These are phyloP conservation scores for Ophiosphaerella narmari DNA, from an alignment of 2,329 filamentous ascomycete species.

Conservation along the genomic window DNA sequence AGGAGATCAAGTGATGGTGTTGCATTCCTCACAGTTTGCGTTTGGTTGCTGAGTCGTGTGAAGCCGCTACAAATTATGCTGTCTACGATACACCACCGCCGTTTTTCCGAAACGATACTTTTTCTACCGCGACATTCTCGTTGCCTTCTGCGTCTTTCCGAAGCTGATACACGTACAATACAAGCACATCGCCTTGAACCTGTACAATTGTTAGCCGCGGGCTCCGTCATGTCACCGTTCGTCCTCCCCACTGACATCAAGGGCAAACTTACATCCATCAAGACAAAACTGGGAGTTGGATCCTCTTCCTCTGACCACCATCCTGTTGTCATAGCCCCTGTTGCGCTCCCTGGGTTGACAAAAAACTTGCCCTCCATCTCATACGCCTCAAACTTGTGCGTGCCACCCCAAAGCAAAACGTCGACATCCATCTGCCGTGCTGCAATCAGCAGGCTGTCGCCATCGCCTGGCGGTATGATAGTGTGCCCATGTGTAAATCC, in stretches of 20 bases:
- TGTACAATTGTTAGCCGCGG: conserved; percentile 47
- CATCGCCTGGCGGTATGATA: conserved; percentile 71
- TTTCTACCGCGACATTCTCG: conserved; percentile 60
- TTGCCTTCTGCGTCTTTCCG: conserved; percentile 57
- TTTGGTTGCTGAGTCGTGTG: conserved; percentile 12
- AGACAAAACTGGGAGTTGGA: conserved; percentile 86
- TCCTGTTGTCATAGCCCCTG: conserved; percentile 66
- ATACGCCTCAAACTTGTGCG: conserved; percentile 72
- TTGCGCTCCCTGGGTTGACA: conserved; percentile 70
- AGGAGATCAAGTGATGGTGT: conserved; percentile 1
- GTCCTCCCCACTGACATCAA: background rate
- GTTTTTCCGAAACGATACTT: conserved; percentile 61
- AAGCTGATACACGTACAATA: conserved; percentile 84
- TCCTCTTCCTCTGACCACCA: conserved; percentile 65
- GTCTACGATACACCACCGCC: conserved; percentile 46
- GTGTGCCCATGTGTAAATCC: conserved; percentile 74
- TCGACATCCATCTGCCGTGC: conserved; percentile 74
- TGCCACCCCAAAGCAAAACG: conserved; percentile 70
- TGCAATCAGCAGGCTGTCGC: conserved; percentile 68
- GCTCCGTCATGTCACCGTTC: background rate
- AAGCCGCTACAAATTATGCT: conserved; percentile 6
- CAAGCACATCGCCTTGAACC: conserved; percentile 95
- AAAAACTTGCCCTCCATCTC: conserved; percentile 75
- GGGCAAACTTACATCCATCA: conserved; percentile 84
- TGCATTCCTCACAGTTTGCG: conserved; percentile 8